Percentiles rank a stretch among this genome's conserved stretches.
Conservation (phyloP, 2,329 filamentous ascomycete genomes). For the Aspergillus clavatus region DNA sequence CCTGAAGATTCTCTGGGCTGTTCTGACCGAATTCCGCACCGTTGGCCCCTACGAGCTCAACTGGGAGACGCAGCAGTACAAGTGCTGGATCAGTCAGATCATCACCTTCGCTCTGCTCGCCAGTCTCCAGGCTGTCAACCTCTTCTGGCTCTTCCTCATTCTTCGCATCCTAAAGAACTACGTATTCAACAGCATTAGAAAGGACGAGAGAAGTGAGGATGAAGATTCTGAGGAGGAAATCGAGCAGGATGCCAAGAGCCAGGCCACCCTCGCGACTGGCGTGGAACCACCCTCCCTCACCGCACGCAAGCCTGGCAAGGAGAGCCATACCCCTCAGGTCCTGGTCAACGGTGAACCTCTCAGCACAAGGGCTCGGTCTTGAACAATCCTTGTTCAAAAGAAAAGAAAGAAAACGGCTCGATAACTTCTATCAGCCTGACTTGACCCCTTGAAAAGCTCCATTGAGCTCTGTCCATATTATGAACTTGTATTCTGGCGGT, state of each 20-base stretch:
- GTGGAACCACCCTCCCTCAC: conserved; percentile 17
- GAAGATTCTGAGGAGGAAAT: conserved; percentile 42
- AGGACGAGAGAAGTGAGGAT: conserved; percentile 44
- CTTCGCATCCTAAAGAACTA: conserved; percentile 42
- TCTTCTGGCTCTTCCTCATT: conserved; percentile 46
- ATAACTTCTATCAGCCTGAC: too few species aligned
- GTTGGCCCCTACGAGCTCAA: conserved; percentile 45
- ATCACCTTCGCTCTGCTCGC: conserved; percentile 44
- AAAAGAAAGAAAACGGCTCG: too few species aligned
- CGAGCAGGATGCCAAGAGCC: conserved; percentile 16
- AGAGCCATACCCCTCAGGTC: conserved; percentile 32
- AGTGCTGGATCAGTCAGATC: conserved; percentile 46
- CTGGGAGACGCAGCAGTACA: conserved; percentile 48
- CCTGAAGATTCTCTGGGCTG: conserved; percentile 44
- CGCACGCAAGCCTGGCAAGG: conserved; percentile 23
- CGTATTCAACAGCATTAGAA: conserved; percentile 33
- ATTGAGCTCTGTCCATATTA: conserved; percentile 12
- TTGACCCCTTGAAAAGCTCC: too few species aligned
- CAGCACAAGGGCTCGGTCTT: conserved; percentile 15
- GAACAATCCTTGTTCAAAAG: too few species aligned
- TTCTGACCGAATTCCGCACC: conserved; percentile 44
- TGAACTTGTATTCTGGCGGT: conserved; percentile 1
- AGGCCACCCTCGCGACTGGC: conserved; percentile 26
- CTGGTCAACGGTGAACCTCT: conserved; percentile 39
- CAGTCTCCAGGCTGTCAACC: conserved; percentile 43